Percentiles rank a stretch among this genome's conserved stretches.
phyloP scores from a whole-genome alignment of 345 rosid species.

The Populus davidiana region DNA sequence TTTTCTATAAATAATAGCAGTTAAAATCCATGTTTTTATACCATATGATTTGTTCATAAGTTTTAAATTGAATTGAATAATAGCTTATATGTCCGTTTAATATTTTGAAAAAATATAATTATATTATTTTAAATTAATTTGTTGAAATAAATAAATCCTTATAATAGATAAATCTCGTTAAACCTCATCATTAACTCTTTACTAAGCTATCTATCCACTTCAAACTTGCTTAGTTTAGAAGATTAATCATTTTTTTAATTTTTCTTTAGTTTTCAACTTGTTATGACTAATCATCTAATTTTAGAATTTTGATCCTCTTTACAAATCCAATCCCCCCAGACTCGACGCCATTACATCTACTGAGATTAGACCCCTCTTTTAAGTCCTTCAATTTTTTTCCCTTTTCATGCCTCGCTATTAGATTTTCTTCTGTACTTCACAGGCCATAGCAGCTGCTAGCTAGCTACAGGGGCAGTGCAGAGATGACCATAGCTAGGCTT shows the following conservation, averaged over 20 bases:
- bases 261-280: slow-evolving; percentile 5
- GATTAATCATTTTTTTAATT: slow-evolving; percentile 1
- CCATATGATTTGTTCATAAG: too few species aligned
- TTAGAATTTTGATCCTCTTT: too few species aligned
- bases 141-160: slow-evolving; percentile 5
- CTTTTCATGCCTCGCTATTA: neutral
- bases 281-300: neutral
- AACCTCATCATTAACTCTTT: slow-evolving; percentile 6
- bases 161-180: neutral
- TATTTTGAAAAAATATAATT: too few species aligned
- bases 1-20: too few species aligned
- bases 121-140: too few species aligned
- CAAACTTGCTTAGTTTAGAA: slow-evolving; percentile 14
- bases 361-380: neutral
- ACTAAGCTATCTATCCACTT: slow-evolving; percentile 20
- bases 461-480: slow-evolving; percentile 25
- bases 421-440: neutral
- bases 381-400: neutral
- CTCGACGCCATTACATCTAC: neutral
- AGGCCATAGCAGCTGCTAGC: neutral
- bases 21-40: too few species aligned
- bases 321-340: too few species aligned
- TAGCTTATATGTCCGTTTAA: too few species aligned
- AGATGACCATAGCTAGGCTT: slow-evolving; percentile 62
- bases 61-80: too few species aligned